These are phyloP conservation scores for Psilocybe cubensis DNA, from an alignment of 768 basidiomycete species.

Conservation along the genomic window DNA sequence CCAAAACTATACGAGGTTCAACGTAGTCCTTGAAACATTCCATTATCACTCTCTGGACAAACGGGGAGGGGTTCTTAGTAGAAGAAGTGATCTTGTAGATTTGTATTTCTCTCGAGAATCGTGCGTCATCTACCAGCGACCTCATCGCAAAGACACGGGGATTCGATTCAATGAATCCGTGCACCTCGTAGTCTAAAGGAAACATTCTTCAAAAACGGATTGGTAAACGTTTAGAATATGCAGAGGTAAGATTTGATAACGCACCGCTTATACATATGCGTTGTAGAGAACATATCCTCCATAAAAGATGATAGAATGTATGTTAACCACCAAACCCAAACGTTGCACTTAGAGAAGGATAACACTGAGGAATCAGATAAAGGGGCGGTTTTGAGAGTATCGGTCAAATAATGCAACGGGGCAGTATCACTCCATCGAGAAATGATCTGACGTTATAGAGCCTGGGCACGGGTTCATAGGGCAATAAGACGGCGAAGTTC, in stretches of 20 bases:
- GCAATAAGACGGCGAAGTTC: background rate
- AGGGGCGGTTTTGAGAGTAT: background rate
- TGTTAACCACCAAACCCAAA: background rate
- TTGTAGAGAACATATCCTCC: too few relatives aligned
- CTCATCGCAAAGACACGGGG: background rate
- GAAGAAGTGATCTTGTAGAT: slow-evolving; percentile 8
- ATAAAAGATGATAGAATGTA: too few relatives aligned
- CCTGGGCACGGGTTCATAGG: background rate
- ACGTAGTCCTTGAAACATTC: background rate
- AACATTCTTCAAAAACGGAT: background rate
- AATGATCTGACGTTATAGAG: background rate
- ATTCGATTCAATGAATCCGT: background rate
- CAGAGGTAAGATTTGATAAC: too few relatives aligned
- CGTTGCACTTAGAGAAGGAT: background rate
- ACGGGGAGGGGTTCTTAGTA: slow-evolving; percentile 6
- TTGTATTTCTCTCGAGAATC: background rate
- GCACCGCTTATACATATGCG: too few relatives aligned
- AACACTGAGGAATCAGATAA: background rate
- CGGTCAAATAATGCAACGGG: background rate
- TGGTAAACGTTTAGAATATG: background rate
- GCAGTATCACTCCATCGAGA: background rate
- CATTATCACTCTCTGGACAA: slow-evolving; percentile 9
- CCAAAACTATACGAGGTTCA: background rate
- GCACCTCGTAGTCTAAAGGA: background rate
- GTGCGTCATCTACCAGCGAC: background rate